Evolutionary conservation across 305 asterid genomes (phyloP).

Genomic region (Salvia sclarea): DNA sequence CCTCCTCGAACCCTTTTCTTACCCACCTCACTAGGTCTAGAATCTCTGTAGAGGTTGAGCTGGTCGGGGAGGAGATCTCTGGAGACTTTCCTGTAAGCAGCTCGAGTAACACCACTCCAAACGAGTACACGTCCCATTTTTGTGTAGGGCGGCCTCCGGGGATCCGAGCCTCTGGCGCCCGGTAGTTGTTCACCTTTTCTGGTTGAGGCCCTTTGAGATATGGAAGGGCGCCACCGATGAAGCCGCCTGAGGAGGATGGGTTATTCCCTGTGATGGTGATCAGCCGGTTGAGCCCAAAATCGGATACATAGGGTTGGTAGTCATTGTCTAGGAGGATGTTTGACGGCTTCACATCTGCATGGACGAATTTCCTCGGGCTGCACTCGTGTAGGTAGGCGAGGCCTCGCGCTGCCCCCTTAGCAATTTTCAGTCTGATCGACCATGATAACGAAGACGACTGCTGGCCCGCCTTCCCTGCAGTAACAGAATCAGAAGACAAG

Average conservation of each 20-base stretch:
- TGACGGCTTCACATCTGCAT: constrained; percentile 86
- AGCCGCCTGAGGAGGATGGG: constrained; percentile 90
- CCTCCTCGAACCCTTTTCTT: constrained; percentile 84
- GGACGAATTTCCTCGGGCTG: constrained; percentile 90
- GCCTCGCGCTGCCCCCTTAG: constrained; percentile 78
- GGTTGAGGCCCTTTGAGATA: constrained; percentile 61
- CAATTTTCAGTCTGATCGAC: constrained; percentile 67
- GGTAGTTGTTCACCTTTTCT: constrained; percentile 61
- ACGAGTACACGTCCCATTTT: constrained; percentile 94
- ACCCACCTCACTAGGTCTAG: constrained; percentile 86
- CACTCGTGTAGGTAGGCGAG: constrained; percentile 94
- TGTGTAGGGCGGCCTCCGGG: constrained; percentile 68
- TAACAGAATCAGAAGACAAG: constrained; percentile 2
- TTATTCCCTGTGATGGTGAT: constrained; percentile 87
- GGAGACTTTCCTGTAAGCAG: constrained; percentile 87
- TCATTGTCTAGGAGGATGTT: constrained; percentile 89
- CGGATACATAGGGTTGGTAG: constrained; percentile 69
- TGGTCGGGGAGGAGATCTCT: constrained; percentile 63
- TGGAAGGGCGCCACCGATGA: constrained; percentile 86
- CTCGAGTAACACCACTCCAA: constrained; percentile 84
- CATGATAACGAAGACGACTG: constrained; percentile 66
- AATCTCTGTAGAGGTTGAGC: constrained; percentile 66
- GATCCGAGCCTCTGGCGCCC: constrained; percentile 80
- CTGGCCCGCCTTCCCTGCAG: constrained; percentile 67
- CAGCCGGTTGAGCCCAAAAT: constrained; percentile 82